Evolutionary conservation across 75 land plant species (phyloP), one percentile per base, ranked within the genome.

Genomic region (Cryptomeria japonica): DNA sequence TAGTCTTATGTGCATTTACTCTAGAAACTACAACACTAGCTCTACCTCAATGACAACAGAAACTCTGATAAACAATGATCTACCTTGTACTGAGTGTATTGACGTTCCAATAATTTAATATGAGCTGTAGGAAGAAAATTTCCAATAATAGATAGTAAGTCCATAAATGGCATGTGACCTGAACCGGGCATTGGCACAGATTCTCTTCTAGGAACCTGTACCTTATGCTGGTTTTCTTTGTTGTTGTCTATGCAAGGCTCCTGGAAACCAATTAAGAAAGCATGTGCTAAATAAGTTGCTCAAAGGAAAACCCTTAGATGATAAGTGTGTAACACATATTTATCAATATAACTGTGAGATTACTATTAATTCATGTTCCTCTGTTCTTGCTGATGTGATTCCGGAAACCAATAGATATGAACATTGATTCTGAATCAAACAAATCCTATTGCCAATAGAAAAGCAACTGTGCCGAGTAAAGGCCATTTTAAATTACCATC

Each of bases 81-180:
- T 51, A 85, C 86, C 86, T 85, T 85, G 86, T 53, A 85, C 10
- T 12, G 38, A 55, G 36, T 31, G 56, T 85, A 85, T 36, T 55
- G 86, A 1, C 6, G 86, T 56, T 85, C 86, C 64, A 85, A 85
- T 51, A 64, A 34, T 55, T 85, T 55, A 12, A 85, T 85, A 22
- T 18, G 28, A 85, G 41, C 64, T 14, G 58, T 37, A 9, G 86
- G 68, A 15, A 85, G 68, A 6, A 11, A 34, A 28, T 85, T 85
- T 22, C 68, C 51, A 5, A 85, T 85, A 19, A 85, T 16, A 0
- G 86, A 85, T 16, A 85, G 32, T 53, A 85, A 85, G 42, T 55
- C 56, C 34, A 31, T n/a, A 15, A 85, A 85, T 18, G 86, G 51
- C 86, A 85, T 85, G 64, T 3, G 5, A 8, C 68, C 41, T 10